These are phyloP conservation scores for Pseudozyma hubeiensis DNA, from an alignment of 1,284 basidiomycete species.

Conservation along the genomic window DNA sequence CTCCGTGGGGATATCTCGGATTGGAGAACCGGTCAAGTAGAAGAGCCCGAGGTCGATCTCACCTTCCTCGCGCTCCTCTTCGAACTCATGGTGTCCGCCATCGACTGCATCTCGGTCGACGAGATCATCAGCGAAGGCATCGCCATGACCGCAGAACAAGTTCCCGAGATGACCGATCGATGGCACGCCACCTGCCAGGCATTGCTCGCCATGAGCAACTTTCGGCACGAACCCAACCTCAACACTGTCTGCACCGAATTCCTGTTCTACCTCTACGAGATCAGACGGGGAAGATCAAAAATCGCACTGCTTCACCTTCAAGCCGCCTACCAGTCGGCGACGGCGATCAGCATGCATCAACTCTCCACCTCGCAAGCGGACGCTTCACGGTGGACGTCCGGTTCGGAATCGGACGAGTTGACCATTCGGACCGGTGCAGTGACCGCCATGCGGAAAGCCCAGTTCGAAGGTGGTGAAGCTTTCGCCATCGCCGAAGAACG, in stretches of 20 bases:
- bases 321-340: slow-evolving; percentile 32
- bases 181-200: slow-evolving; percentile 57
- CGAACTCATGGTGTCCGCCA: slow-evolving; percentile 53
- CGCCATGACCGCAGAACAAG: slow-evolving; percentile 47
- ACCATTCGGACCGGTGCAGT: slow-evolving; percentile 47
- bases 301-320: slow-evolving; percentile 22
- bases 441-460: slow-evolving; percentile 44
- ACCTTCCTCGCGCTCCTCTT: slow-evolving; percentile 58
- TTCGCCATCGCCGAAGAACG: slow-evolving; percentile 48
- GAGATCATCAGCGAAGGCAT: slow-evolving; percentile 58
- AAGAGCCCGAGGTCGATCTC: slow-evolving; percentile 55
- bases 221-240: slow-evolving; percentile 54
- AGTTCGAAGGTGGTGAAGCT: slow-evolving; percentile 43
- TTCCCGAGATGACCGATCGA: slow-evolving; percentile 50
- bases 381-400: slow-evolving; percentile 31
- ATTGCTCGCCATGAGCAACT: slow-evolving; percentile 52
- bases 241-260: slow-evolving; percentile 56
- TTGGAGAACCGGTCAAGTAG: slow-evolving; percentile 56
- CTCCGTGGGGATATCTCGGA: slow-evolving; percentile 58
- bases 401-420: slow-evolving; percentile 32
- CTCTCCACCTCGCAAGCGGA: slow-evolving; percentile 50
- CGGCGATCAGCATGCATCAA: slow-evolving; percentile 42
- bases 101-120: slow-evolving; percentile 53
- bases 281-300: slow-evolving; percentile 28
- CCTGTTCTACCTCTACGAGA: slow-evolving; percentile 42